phyloP scores from a whole-genome alignment of 352 stramenopile genomes.

The Thalassiosira livingstoniorum region DNA sequence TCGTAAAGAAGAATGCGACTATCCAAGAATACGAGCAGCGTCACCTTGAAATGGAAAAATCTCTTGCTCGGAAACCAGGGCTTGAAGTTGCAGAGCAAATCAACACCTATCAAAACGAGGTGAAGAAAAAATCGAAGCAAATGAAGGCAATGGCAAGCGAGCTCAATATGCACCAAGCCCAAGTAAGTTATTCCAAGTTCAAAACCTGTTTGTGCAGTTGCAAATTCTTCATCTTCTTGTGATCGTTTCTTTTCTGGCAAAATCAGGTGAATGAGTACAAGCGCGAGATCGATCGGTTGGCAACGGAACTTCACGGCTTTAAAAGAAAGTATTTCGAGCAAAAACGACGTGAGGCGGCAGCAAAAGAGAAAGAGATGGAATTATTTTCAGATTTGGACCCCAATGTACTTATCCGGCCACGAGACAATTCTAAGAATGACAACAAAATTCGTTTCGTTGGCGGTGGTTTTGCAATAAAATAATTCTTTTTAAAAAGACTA shows the following conservation, averaged over 20 bases:
- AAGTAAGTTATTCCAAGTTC: conserved; percentile 49
- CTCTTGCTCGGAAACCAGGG: conserved; percentile 91
- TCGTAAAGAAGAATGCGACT: conserved; percentile 92
- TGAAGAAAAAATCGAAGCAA: conserved; percentile 96
- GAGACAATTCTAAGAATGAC: conserved; percentile 85
- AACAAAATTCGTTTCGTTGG: conserved; percentile 90
- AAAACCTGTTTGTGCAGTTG: not conserved
- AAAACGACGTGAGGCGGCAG: conserved; percentile 41
- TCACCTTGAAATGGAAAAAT: conserved; percentile 94
- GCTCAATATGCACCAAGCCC: conserved; percentile 94
- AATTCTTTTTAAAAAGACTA: too few relatives aligned
- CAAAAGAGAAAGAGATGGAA: conserved; percentile 40
- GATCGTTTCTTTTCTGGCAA: not conserved
- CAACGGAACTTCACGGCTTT: conserved; percentile 46
- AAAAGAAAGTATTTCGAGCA: conserved; percentile 57
- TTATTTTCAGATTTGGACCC: conserved; percentile 82
- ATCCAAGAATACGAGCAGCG: conserved; percentile 96
- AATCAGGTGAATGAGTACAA: conserved; percentile 86
- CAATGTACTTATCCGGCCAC: conserved; percentile 10
- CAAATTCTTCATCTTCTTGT: not conserved
- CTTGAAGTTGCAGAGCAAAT: conserved; percentile 95
- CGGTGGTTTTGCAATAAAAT: conserved; percentile 93
- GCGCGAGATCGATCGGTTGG: conserved; percentile 80
- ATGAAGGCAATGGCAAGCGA: conserved; percentile 96
- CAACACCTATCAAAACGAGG: conserved; percentile 93